Base-by-base conservation (phyloP, 2,329 filamentous ascomycete species). In the Didymella segeticola region DNA sequence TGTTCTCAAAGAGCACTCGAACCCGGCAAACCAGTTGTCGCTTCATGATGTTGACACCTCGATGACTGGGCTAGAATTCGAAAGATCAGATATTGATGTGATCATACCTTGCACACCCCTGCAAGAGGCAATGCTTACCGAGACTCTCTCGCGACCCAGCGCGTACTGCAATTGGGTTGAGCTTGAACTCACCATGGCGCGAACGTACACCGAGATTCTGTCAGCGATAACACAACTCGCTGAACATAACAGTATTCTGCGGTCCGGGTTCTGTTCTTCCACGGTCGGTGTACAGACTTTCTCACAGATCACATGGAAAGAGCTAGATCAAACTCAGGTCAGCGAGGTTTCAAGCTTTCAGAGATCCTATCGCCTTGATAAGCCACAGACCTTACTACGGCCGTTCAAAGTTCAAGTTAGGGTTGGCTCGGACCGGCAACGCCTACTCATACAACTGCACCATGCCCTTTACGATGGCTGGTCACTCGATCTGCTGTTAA, bases 401-500 rank as follows among this genome's bases (percentile, higher is more conserved):
- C 90, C 91, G 0, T 77, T 93, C 12, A 75, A 71, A 14, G 74
- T 91, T n/a, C 82, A 90, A 54, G 74, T 92, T 1, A 62, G 56
- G 20, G 43, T 56, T 14, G 43, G 26, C 11, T 62, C 11, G 42
- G 60, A 46, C 26, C 45, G 7, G 15, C 60, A 15, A 43, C 67
- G 4, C 50, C 58, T 41, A 26, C 62, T 77, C 4, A 71, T 90
- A 37, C 80, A 88, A 11, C 78, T 96, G 0, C 92, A 96, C 68
- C 93, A 97, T 73, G 86, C 90, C 0, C 71, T 96, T 1, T 97
- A 96, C 67, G 93, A 97, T 72, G 93, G 92, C n/a, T 97, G 93
- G 93, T 93, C 91, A 0, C 82, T 92, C 67, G 89, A 96, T 45
- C 78, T 93, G 25, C 74, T 96, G 0, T 68, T 90, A 12, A 77